phyloP scores from a whole-genome alignment of 306 rosid species.

The Dryas alaskensis region DNA sequence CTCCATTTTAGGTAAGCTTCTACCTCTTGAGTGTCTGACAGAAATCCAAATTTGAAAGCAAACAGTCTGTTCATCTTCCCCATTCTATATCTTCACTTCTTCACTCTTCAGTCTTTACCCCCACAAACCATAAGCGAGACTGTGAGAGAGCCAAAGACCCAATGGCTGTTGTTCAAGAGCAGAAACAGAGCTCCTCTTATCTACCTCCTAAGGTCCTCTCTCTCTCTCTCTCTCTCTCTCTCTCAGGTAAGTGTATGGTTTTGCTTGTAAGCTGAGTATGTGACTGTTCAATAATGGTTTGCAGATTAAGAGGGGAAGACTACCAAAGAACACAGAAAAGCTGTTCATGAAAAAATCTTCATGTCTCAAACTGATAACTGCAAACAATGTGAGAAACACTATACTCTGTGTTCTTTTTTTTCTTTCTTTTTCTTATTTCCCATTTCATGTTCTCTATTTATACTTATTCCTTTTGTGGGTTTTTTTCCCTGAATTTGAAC shows the following conservation, averaged over 20 bases:
- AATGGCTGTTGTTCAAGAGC: conserved; percentile 21
- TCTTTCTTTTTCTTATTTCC: neutral
- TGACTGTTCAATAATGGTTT: neutral
- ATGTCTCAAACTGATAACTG: neutral
- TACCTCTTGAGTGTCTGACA: neutral
- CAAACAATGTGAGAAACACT: conserved; percentile 12
- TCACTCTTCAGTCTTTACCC: neutral
- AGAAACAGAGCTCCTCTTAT: neutral
- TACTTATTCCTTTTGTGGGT: neutral
- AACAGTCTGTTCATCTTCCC: neutral
- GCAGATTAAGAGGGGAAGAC: conserved; percentile 15
- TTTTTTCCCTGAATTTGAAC: too few relatives aligned
- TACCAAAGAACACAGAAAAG: conserved; percentile 11
- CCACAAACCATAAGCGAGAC: neutral
- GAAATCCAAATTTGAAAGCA: conserved; percentile 3
- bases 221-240: neutral
- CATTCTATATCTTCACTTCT: neutral
- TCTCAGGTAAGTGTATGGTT: neutral
- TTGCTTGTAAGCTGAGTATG: neutral
- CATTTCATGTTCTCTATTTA: neutral
- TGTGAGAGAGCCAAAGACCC: neutral
- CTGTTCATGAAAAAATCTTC: neutral
- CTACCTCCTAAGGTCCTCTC: conserved; percentile 10
- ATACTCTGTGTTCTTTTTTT: neutral
- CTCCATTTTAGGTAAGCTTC: neutral